Base-by-base conservation (phyloP, 148 eudicot genomes). In the Cornus kousa region DNA sequence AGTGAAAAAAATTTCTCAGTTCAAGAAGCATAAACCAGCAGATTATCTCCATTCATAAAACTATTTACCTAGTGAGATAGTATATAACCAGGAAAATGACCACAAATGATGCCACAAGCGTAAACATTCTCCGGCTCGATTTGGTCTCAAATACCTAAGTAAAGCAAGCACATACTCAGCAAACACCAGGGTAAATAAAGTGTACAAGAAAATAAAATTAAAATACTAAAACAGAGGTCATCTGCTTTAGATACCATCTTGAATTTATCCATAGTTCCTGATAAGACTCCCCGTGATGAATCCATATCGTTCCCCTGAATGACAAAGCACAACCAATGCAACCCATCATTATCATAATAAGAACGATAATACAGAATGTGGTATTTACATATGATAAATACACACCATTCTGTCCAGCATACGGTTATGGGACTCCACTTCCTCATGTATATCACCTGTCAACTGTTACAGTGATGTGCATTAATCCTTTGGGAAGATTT, bases 201-300 rank as follows among this genome's bases (percentile, higher is more conserved):
- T 35, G 28, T 32, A 4, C 68, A 17, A 16, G 14, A 73, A 9
- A 78, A 32, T 35, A 14, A 67, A 59, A 23, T 22, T 3, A 53
- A 23, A 31, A 68, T 9, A 77, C 31, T 10, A 11, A 12, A 22
- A 72, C 70, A 65, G 10, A 62, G 43, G 14, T 74, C 33, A 43
- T 9, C 5, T 5, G 69, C 17, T 71, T 66, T 55, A 37, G 20
- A 35, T 90, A 95, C 97, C 98, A 87, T 91, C 88, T 96, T 96
- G 83, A 93, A 93, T 80, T 89, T 89, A 75, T 90, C 98, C 99
- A 93, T 93, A 64, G 97, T 93, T 82, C 99, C 98, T 64, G 99
- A 90, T 39, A 96, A 82, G 74, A 92, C 77, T 64, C 99, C 99
- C 81, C 98, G 86, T 64, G 98, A 96, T 60, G 95, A 20, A 77